Evolutionary conservation across 1,284 basidiomycete species (phyloP).

Genomic region (Fistulinella cinereoalba): DNA sequence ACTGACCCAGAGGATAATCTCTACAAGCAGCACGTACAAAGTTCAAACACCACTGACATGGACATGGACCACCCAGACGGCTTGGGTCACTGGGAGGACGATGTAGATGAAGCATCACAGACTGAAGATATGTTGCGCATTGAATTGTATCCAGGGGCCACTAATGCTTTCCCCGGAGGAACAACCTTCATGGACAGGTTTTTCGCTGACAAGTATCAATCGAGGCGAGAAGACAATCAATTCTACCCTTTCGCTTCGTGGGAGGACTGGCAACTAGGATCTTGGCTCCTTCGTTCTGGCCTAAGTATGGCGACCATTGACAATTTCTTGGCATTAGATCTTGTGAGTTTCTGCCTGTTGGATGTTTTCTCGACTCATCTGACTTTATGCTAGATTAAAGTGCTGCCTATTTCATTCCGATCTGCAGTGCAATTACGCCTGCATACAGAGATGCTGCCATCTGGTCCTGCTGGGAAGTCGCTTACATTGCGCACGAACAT

Average conservation of each 20-base stretch:
- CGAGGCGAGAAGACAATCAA: not conserved
- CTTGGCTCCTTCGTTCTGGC: not conserved
- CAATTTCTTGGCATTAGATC: not conserved
- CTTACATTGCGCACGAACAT: not conserved
- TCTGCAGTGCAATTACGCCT: not conserved
- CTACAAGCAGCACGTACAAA: too few species aligned
- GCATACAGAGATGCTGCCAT: not conserved
- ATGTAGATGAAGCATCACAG: not conserved
- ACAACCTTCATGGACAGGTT: conserved; percentile 1
- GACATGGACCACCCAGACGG: too few species aligned
- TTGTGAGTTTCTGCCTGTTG: not conserved
- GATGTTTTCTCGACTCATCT: not conserved
- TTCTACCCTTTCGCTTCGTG: not conserved
- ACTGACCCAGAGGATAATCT: too few species aligned
- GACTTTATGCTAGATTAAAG: not conserved
- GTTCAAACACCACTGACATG: too few species aligned
- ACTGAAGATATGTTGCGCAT: not conserved
- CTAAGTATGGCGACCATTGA: not conserved
- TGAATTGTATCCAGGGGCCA: not conserved
- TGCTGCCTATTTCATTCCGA: not conserved
- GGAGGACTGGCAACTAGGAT: not conserved
- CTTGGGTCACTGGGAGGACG: not conserved
- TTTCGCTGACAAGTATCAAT: not conserved
- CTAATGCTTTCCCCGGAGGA: not conserved
- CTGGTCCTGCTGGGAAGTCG: not conserved